Conservation (phyloP, 1,284 basidiomycete genomes). For the Athelia sp. region DNA sequence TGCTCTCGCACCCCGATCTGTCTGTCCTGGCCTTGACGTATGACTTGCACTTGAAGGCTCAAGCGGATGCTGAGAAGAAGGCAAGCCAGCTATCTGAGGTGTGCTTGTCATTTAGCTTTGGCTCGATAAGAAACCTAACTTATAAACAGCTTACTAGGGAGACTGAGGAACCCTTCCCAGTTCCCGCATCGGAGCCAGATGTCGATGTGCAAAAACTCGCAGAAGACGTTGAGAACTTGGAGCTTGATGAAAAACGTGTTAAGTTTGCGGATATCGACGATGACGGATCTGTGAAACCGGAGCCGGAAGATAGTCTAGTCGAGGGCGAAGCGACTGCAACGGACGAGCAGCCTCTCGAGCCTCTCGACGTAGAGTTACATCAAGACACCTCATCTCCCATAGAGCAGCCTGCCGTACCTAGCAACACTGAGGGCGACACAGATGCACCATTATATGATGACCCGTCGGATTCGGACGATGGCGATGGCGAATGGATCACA, state of each 20-base stretch:
- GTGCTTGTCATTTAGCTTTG: no score
- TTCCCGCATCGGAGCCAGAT: background rate
- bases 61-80: conserved; percentile 33
- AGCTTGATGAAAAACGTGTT: background rate
- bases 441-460: conserved; percentile 57
- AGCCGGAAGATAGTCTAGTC: conserved; percentile 8
- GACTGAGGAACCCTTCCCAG: background rate
- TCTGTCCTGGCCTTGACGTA: conserved; percentile 89
- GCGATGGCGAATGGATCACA: conserved; percentile 97
- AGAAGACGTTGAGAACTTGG: background rate
- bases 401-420: conserved; percentile 8
- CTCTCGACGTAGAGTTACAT: conserved; percentile 43
- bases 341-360: conserved; percentile 26
- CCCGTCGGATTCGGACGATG: conserved; percentile 73
- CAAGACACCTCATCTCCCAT: conserved; percentile 7
- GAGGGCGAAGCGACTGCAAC: conserved; percentile 9
- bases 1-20: conserved; percentile 89
- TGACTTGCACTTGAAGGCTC: conserved; percentile 51
- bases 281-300: background rate
- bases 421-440: conserved; percentile 5
- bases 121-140: no score
- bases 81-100: background rate
- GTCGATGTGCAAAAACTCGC: background rate
- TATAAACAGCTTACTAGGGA: no score
- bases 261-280: background rate